These are phyloP conservation scores for Nasturtium officinale DNA, from an alignment of 345 rosid genomes.

Conservation along the genomic window DNA sequence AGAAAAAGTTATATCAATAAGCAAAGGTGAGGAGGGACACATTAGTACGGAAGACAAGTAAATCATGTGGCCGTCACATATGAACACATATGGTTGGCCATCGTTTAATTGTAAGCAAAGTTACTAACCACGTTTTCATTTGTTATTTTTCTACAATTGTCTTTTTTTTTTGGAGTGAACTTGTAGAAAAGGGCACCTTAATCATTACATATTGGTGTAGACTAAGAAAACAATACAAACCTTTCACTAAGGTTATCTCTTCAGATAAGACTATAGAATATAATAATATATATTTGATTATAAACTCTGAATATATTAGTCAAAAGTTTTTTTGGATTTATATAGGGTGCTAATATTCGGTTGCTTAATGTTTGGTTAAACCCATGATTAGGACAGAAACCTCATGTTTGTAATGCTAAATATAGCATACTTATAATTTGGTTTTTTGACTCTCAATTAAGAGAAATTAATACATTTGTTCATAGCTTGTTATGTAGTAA, in stretches of 20 bases:
- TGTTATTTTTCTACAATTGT: constrained; percentile 7
- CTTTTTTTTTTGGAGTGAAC: constrained; percentile 36
- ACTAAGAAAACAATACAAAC: constrained; percentile 16
- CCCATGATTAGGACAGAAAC: constrained; percentile 3
- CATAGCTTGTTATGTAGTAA: too few species aligned
- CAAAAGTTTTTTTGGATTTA: not conserved
- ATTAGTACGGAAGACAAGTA: constrained; percentile 28
- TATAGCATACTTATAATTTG: not conserved
- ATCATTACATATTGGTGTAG: constrained; percentile 34
- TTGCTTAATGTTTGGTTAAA: constrained; percentile 1
- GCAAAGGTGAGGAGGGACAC: constrained; percentile 21
- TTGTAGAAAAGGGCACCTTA: constrained; percentile 38
- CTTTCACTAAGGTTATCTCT: constrained; percentile 25
- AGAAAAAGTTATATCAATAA: constrained; percentile 8
- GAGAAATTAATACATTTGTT: not conserved
- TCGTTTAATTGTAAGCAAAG: constrained; percentile 42
- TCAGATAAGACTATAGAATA: constrained; percentile 28
- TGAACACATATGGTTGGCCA: constrained; percentile 19
- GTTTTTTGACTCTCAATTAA: not conserved
- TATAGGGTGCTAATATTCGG: not conserved
- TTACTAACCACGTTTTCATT: constrained; percentile 40
- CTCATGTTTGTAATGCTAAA: constrained; percentile 11
- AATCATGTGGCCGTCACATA: constrained; percentile 38
- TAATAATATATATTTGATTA: not conserved
- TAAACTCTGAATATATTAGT: not conserved